These are phyloP conservation scores for Termitomyces sp. DNA, from an alignment of 768 basidiomycete species.

Conservation along the genomic window DNA sequence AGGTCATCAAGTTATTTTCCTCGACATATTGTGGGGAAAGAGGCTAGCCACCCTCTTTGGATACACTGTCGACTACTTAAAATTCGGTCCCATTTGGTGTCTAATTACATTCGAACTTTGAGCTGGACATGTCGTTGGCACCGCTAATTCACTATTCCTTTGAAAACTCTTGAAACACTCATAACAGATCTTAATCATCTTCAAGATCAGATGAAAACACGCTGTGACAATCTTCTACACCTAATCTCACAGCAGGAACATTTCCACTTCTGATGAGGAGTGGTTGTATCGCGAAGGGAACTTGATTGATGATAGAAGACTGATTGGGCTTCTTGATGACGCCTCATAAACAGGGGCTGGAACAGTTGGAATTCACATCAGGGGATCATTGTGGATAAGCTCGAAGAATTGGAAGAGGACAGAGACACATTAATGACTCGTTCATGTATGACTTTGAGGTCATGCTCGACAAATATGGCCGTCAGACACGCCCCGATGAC, in stretches of 20 bases:
- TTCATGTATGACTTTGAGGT: no score
- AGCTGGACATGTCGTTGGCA: no score
- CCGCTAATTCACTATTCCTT: not conserved
- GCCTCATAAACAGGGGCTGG: constrained; percentile 16
- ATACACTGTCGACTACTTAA: no score
- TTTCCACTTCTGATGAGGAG: not conserved
- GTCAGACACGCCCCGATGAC: no score
- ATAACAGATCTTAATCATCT: not conserved
- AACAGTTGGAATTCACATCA: constrained; percentile 3
- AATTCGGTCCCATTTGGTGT: no score
- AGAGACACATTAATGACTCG: not conserved
- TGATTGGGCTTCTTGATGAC: constrained; percentile 15
- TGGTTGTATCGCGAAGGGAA: no score
- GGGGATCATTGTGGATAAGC: constrained; percentile 4
- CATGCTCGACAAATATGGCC: no score
- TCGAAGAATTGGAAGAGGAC: not conserved
- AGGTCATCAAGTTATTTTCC: no score
- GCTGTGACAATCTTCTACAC: not conserved
- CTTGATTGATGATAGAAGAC: constrained; percentile 7
- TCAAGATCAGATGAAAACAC: no score
- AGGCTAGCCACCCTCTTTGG: no score
- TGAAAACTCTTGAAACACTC: not conserved
- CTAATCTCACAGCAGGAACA: not conserved
- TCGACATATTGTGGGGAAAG: no score
- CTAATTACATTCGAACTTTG: no score